Conservation (phyloP, 371 early-diverging fungal genomes). For the Apophysomyces sp. region DNA sequence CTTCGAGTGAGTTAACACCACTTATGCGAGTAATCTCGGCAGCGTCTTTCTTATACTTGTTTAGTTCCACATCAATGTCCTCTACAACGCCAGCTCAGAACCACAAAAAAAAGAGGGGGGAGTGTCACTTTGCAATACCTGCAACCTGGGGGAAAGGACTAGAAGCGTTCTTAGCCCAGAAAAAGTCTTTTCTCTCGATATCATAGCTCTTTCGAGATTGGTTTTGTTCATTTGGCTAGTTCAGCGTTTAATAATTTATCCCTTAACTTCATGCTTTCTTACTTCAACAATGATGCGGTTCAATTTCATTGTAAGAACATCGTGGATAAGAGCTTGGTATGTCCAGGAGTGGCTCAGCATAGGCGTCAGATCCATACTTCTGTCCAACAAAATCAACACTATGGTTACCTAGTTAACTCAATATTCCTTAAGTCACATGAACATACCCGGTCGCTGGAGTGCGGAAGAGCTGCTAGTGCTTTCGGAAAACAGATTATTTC, state of each 20-base stretch:
- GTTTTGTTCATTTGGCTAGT: slow-evolving; percentile 71
- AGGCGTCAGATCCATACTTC: slow-evolving; percentile 94
- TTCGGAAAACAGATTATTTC: slow-evolving; percentile 80
- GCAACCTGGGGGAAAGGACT: slow-evolving; percentile 98
- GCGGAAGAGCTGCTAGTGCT: slow-evolving; percentile 29
- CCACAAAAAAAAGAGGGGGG: background rate
- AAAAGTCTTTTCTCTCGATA: slow-evolving; percentile 88
- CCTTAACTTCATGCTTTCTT: background rate
- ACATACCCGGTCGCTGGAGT: slow-evolving; percentile 52
- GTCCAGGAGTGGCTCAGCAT: slow-evolving; percentile 98
- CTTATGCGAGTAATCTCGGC: slow-evolving; percentile 86
- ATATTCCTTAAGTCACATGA: background rate
- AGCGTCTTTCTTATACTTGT: slow-evolving; percentile 91
- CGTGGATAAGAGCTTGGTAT: slow-evolving; percentile 96
- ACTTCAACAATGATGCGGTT: slow-evolving; percentile 75
- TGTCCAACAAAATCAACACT: slow-evolving; percentile 91
- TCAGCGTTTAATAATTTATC: background rate
- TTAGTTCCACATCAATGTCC: slow-evolving; percentile 88
- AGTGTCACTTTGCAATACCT: slow-evolving; percentile 43
- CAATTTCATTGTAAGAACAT: slow-evolving; percentile 90
- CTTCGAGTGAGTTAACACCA: slow-evolving; percentile 85
- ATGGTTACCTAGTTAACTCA: slow-evolving; percentile 2
- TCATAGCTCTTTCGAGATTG: slow-evolving; percentile 81
- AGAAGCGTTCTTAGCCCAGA: slow-evolving; percentile 93
- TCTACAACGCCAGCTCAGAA: slow-evolving; percentile 37